Percentiles rank a stretch among this genome's conserved stretches.
Evolutionary conservation across 1,284 basidiomycete species (phyloP).

Genomic region (Macrocystidia cucumis): DNA sequence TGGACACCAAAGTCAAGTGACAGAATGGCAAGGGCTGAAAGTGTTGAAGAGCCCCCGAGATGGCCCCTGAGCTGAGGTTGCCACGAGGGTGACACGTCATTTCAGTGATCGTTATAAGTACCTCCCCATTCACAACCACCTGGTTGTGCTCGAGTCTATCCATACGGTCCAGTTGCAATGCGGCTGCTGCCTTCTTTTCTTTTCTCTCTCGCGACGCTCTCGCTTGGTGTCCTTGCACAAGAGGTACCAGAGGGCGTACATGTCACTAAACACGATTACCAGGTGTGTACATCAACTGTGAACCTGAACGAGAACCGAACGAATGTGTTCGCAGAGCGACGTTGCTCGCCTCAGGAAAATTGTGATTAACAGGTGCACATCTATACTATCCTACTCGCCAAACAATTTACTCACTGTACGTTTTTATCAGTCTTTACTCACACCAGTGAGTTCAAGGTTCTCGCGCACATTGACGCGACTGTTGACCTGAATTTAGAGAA

Average conservation of each 20-base stretch:
- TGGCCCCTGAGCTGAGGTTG: too few relatives aligned
- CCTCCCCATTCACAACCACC: too few relatives aligned
- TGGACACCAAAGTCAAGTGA: too few relatives aligned
- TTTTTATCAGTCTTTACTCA: constrained; percentile 77
- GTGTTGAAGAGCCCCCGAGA: too few relatives aligned
- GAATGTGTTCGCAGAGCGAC: constrained; percentile 61
- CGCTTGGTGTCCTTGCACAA: constrained; percentile 43
- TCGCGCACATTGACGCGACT: constrained; percentile 1
- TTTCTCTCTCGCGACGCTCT: constrained; percentile 42
- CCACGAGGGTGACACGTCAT: too few relatives aligned
- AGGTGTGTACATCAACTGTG: constrained; percentile 62
- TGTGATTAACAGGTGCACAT: constrained; percentile 74
- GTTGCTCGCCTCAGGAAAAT: constrained; percentile 87
- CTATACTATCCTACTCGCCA: constrained; percentile 1
- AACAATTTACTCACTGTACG: constrained; percentile 1
- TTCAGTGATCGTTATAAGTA: too few relatives aligned
- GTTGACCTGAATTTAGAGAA: constrained; percentile 44
- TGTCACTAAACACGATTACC: constrained; percentile 75
- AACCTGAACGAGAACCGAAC: too few relatives aligned
- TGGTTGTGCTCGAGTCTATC: too few relatives aligned
- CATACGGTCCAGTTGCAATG: too few relatives aligned
- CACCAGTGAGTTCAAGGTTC: constrained; percentile 43
- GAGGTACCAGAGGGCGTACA: constrained; percentile 43
- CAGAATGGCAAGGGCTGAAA: too few relatives aligned
- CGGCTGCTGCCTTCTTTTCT: constrained; percentile 48